Base-by-base conservation (phyloP, 768 basidiomycete genomes). In the Psilocybe azurescens region DNA sequence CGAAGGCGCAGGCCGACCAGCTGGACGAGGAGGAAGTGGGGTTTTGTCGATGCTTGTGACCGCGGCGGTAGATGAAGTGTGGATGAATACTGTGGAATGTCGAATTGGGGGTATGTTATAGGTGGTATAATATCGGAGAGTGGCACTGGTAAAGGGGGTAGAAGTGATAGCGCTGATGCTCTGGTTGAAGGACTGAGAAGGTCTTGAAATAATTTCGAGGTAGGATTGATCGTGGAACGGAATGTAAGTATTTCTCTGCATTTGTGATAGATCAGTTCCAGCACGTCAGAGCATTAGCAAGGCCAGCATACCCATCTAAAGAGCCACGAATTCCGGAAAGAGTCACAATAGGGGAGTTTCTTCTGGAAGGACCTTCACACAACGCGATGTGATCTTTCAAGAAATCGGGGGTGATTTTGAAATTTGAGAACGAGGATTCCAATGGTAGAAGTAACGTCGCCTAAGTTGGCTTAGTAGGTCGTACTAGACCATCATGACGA, bases 351-450 rank as follows among this genome's bases (percentile, higher is more conserved):
- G 84, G 82, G 3, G 84, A 79, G 51, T 78, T 72, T 38, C 79
- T 78, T 24, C 80, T 76, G 1, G 83, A 77, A 14, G 79, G 70
- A 1, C 78, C 79, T 55, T 91, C 86, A 66, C 82, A 87, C 33
- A 94, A 80, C 32, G 86, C 77, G 59, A 97, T 74, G 71, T 99
- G 97, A 69, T 97, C 95, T 70, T 86, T 87, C 32, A 97, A 78
- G 59, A 95, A 88, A 2, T 94, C 90, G 0, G 87, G 75, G 0
- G 90, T 90, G 55, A 94, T 81, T 53, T 79, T 79, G 16, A 86
- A 83, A 18, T 83, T 78, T 29, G 80, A 72, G 2, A 83, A 78
- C 5, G 78, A 70, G 49, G 83, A 79, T 53, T 92, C 90, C 2
- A 86, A 72, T 0, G 96, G 96, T 1, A 98, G 80, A 14, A 98